A percentile compares a stretch with the other conserved stretches of the same genome.
Evolutionary conservation across 1,284 basidiomycete genomes (phyloP).

Genomic region (Sporisorium graminicola): DNA sequence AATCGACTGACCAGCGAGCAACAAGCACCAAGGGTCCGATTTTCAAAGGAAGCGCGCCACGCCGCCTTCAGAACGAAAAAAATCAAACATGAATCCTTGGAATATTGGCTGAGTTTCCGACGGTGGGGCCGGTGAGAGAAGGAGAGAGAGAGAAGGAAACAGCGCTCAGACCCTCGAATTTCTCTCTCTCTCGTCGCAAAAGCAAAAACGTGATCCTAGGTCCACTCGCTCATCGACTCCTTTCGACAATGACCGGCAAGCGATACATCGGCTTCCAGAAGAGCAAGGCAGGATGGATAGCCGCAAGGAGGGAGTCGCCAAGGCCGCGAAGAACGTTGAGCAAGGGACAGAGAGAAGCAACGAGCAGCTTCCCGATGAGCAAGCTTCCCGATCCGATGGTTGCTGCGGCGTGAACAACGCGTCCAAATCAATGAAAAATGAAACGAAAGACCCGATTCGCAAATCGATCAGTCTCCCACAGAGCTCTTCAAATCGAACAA

Average conservation of each 20-base stretch:
- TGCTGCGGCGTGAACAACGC: constrained; percentile 11
- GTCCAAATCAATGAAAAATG: not conserved
- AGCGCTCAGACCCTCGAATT: not conserved
- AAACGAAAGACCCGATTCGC: not conserved
- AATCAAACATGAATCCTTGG: too few species aligned
- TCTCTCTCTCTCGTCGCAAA: not conserved
- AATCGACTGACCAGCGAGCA: too few species aligned
- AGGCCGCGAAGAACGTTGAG: not conserved
- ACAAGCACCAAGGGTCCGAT: too few species aligned
- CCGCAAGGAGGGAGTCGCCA: too few species aligned
- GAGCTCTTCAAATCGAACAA: not conserved
- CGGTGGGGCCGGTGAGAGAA: too few species aligned
- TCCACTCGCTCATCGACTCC: not conserved
- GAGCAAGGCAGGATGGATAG: too few species aligned
- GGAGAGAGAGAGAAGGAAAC: too few species aligned
- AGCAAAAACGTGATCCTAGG: not conserved
- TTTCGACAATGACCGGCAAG: too few species aligned
- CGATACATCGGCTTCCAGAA: too few species aligned
- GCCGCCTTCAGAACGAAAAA: too few species aligned
- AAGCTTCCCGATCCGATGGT: not conserved
- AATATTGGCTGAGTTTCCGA: not conserved
- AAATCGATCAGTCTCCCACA: not conserved
- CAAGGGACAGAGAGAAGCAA: not conserved
- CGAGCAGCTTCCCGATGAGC: too few species aligned
- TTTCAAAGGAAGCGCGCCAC: too few species aligned